These are phyloP conservation scores for Zygosaccharomyces pseudobailii DNA, from an alignment of 1,139 yeast genomes.

Conservation along the genomic window DNA sequence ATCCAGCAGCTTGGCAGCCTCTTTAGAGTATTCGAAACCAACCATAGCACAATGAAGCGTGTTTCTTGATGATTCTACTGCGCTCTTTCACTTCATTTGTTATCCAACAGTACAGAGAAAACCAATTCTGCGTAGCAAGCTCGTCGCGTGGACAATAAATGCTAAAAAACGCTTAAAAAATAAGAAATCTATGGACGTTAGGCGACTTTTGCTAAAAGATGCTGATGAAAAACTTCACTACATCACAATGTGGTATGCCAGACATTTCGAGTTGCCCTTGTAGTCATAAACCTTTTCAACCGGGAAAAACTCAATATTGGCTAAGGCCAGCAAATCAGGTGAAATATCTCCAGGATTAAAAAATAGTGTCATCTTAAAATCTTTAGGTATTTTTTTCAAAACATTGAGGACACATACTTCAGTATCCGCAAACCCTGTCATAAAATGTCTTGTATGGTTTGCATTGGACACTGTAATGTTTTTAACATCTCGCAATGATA, in stretches of 20 bases:
- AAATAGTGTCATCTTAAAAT: conserved; percentile 16
- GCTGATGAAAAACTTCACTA: neutral
- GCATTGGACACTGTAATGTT: conserved; percentile 8
- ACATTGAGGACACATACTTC: conserved; percentile 6
- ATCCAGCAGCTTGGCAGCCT: conserved; percentile 12
- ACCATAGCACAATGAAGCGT: neutral
- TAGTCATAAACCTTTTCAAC: conserved; percentile 27
- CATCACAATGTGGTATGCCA: conserved; percentile 20
- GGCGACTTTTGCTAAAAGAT: neutral
- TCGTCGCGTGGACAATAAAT: no score
- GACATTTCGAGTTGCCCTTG: conserved; percentile 18
- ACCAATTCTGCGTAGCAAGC: no score
- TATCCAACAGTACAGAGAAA: no score
- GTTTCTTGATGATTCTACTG: neutral
- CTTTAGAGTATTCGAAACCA: conserved; percentile 10
- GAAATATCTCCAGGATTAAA: conserved; percentile 9
- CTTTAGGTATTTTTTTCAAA: neutral
- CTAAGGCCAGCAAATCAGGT: conserved; percentile 1
- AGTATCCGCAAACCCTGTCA: conserved; percentile 16
- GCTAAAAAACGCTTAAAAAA: neutral
- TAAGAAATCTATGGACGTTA: neutral
- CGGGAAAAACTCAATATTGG: conserved; percentile 24
- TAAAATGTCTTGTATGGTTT: conserved; percentile 10
- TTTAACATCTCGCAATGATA: neutral
- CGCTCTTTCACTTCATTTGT: neutral